Evolutionary conservation across 176 grass and related monocot species (phyloP), one percentile per base, ranked within the genome.

Genomic region (Eragrostis curvula): DNA sequence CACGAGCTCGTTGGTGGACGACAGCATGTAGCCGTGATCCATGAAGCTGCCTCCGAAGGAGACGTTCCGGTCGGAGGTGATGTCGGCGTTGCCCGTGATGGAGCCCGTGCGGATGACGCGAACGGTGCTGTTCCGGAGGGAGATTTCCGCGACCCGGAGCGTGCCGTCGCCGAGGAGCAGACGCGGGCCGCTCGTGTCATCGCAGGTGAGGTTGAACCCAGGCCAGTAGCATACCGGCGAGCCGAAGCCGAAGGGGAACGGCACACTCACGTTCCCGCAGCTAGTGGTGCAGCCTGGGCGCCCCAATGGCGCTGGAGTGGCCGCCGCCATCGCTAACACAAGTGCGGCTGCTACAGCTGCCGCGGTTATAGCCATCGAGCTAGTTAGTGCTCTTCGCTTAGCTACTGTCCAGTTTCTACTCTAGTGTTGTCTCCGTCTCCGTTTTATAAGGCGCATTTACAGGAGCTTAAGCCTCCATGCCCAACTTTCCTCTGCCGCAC

Each of bases 131-230:
- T 36, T 36, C 32, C 32, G 32, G 32, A 36, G 32, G 3, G 32
- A 36, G 32, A 36, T 36, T 4, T 92, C 48, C 4, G 79, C 21
- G 4, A 92, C 83, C 4, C 75, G 29, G 20, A 89, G 58, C 3
- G 63, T 70, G 74, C 36, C 50, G 29, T 79, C 84, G 39, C 79
- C 79, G 2, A 89, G 82, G 61, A 83, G 68, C 21, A 88, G 83
- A n/a, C 44, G n/a, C 59, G 17, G 75, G 72, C 52, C 71, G 55
- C 47, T 74, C 13, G 21, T 8, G 43, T n/a, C n/a, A n/a, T 91
- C 23, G 43, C 90, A 92, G 36, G 50, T 84, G 61, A 92, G 67
- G 43, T 76, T 70, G 43, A 92, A 80, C 23, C 86, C 86, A 7
- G 28, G 79, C 70, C 39, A 81, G 43, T 83, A 92, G 83, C 78